Base-by-base conservation (phyloP, 2,329 filamentous ascomycete species). In the Diaporthe sp. region DNA sequence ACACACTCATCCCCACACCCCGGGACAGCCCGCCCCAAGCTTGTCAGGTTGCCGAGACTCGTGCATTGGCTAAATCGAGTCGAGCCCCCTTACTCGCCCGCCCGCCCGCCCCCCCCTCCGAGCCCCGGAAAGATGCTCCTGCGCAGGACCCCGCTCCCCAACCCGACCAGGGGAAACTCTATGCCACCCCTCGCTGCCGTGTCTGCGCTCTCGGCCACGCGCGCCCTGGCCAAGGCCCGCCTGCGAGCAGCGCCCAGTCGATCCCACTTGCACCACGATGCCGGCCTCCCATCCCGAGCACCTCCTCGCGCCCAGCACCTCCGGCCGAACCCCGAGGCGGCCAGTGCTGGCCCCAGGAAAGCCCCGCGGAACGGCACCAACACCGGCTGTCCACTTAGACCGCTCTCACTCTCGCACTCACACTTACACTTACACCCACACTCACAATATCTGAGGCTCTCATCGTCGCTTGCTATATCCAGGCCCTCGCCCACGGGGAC, bases 341-440 rank as follows among this genome's bases (percentile, higher is more conserved):
- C 51, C 61, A 22, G 19, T 25, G 10, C 42, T 39, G 63, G 4
- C n/a, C 32, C 47, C 32, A 51, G 44, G 44, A 66, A 66, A 12
- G 12, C 88, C 88, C 5, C 88, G 86, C 0, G 88, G 88, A 71
- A 90, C 89, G 72, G 86, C 83, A 0, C 86, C 83, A 0, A 87
- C 87, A 17, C 83, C 83, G 0, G 86, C 83, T 5, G 83, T 85
- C 22, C 25, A 63, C 25, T 44, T 42, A 9, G 1, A n/a, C 44
- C 44, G 9, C 19, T 44, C 42, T 44, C n/a, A n/a, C n/a, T n/a
- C 13, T 15, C 32, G 39, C 55, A 5, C 30, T n/a, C 30, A 5
- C 15, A 37, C 32, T 22, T 22, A 30, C 2, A 47, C 44, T 58
- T 10, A n/a, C 30, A 7, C 17, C 22, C 25, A 17, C 6, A n/a